These are phyloP conservation scores for Aethionema arabicum DNA, from an alignment of 345 rosid genomes.

Conservation along the genomic window DNA sequence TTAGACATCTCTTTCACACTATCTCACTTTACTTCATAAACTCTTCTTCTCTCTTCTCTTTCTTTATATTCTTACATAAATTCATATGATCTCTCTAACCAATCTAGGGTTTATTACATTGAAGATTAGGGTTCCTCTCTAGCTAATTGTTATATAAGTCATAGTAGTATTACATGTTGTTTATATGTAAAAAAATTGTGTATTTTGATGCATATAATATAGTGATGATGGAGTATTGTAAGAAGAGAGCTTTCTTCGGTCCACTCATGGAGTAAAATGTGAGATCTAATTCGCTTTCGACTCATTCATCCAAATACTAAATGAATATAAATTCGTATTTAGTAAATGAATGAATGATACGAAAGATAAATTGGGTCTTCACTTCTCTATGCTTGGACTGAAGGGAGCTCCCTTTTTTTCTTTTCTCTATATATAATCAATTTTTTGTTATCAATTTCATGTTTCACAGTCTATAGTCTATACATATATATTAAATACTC, in stretches of 20 bases:
- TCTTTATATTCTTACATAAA: slow-evolving; percentile 7
- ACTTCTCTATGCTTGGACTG: slow-evolving; percentile 44
- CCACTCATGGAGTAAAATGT: slow-evolving; percentile 42
- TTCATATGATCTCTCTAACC: slow-evolving; percentile 8
- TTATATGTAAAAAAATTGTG: slow-evolving; percentile 4
- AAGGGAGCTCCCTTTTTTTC: slow-evolving; percentile 41
- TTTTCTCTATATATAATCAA: not conserved
- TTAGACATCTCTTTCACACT: slow-evolving; percentile 17
- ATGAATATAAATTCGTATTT: slow-evolving; percentile 16
- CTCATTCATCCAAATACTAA: slow-evolving; percentile 42
- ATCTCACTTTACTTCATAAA: slow-evolving; percentile 3
- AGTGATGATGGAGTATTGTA: slow-evolving; percentile 15
- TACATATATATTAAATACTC: slow-evolving; percentile 2
- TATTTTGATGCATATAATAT: slow-evolving; percentile 5
- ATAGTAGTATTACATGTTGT: not conserved
- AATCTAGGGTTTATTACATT: slow-evolving; percentile 30
- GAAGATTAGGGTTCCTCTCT: slow-evolving; percentile 18
- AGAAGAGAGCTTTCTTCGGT: slow-evolving; percentile 45
- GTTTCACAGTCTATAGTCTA: slow-evolving; percentile 1
- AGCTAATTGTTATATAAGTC: not conserved
- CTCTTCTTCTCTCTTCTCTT: not conserved
- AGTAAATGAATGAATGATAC: slow-evolving; percentile 43
- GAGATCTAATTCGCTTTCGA: slow-evolving; percentile 42
- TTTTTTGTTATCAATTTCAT: not conserved
- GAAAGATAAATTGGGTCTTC: slow-evolving; percentile 40